Evolutionary conservation across 192 early-diverging fungal genomes (phyloP).

Genomic region (Lobosporangium transversale): DNA sequence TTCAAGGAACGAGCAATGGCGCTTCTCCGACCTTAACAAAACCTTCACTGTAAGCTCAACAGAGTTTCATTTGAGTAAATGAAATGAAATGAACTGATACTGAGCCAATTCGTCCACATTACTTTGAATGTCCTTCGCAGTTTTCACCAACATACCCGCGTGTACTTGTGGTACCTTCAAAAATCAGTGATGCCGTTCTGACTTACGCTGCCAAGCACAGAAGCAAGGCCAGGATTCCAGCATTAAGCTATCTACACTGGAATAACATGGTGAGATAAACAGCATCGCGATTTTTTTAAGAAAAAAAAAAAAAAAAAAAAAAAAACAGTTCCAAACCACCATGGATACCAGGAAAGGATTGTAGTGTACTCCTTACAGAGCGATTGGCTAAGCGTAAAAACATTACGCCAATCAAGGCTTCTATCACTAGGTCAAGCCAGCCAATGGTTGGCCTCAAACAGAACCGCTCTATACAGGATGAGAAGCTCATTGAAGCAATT

Average conservation of each 20-base stretch:
- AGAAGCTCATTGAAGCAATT: slow-evolving; percentile 94
- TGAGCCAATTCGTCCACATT: neutral
- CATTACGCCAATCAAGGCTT: slow-evolving; percentile 58
- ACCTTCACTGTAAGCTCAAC: slow-evolving; percentile 68
- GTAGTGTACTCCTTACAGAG: neutral
- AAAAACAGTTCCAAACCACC: no score
- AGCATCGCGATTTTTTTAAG: no score
- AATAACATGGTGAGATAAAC: slow-evolving; percentile 68
- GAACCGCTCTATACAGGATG: slow-evolving; percentile 95
- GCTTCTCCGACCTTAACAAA: slow-evolving; percentile 79
- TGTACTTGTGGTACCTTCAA: slow-evolving; percentile 81
- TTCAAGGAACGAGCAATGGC: slow-evolving; percentile 72
- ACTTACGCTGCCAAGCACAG: slow-evolving; percentile 90
- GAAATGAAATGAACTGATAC: no score
- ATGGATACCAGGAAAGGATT: no score
- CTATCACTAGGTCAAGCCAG: slow-evolving; percentile 94
- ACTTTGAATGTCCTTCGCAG: slow-evolving; percentile 56
- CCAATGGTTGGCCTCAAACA: slow-evolving; percentile 97
- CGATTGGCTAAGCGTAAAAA: neutral
- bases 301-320: no score
- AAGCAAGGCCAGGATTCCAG: slow-evolving; percentile 91
- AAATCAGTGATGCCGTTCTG: slow-evolving; percentile 91
- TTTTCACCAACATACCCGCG: slow-evolving; percentile 92
- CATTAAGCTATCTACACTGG: slow-evolving; percentile 88
- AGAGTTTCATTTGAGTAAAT: neutral